Evolutionary conservation across 495 filamentous ascomycete species (phyloP).

Genomic region (Trichocladium uniseriatum): DNA sequence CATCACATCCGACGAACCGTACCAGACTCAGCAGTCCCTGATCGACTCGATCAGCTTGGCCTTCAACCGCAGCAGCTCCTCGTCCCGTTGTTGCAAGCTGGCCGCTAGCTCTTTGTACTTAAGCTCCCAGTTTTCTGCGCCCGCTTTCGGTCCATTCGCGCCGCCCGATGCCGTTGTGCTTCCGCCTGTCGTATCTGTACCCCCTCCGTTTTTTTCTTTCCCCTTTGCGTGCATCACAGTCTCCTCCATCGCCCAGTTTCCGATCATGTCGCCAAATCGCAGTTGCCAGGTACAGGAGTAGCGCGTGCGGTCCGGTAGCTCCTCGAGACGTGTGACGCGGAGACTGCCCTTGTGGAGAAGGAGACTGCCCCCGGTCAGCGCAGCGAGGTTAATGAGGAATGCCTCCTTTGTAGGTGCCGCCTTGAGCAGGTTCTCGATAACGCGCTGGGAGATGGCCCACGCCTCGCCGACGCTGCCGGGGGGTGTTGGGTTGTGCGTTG

Average conservation of each 20-base stretch:
- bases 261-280: constrained; percentile 34
- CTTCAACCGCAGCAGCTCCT: constrained; percentile 22
- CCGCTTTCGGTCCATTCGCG: neutral
- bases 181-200: constrained; percentile 9
- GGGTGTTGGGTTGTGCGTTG: constrained; percentile 24
- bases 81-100: constrained; percentile 21
- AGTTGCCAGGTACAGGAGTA: constrained; percentile 42
- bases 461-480: constrained; percentile 40
- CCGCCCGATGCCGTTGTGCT: neutral
- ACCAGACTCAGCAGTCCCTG: neutral
- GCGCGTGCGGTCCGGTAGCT: constrained; percentile 22
- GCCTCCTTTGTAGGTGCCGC: constrained; percentile 36
- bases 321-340: constrained; percentile 28
- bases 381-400: constrained; percentile 45
- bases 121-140: constrained; percentile 25
- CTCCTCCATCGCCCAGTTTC: constrained; percentile 40
- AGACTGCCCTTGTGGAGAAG: constrained; percentile 31
- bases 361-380: constrained; percentile 38
- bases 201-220: constrained; percentile 16
- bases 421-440: constrained; percentile 36
- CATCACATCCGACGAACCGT: too few relatives aligned
- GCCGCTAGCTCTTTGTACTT: constrained; percentile 31
- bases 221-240: constrained; percentile 33
- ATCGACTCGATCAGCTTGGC: constrained; percentile 18
- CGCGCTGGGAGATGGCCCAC: constrained; percentile 33